Percentiles rank a stretch among this genome's conserved stretches.
phyloP scores from a whole-genome alignment of 139 green algal species.

The Chlorella sp. region DNA sequence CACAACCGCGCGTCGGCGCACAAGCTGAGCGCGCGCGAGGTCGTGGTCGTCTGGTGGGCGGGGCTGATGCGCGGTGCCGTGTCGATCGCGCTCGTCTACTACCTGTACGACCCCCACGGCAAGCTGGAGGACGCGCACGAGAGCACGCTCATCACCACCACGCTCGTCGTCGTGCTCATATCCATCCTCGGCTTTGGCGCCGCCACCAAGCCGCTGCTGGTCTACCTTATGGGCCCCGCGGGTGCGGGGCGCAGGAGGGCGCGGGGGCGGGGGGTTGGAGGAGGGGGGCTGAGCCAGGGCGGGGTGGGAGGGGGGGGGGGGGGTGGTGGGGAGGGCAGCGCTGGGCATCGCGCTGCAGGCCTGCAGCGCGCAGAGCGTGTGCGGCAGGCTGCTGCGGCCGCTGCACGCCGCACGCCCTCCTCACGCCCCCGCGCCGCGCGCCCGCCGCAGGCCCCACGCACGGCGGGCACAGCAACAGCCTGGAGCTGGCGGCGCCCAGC shows the following conservation, averaged over 20 bases:
- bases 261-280: too few species aligned
- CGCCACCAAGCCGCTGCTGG: conserved; percentile 73
- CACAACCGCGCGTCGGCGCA: conserved; percentile 51
- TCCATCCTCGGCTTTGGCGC: conserved; percentile 61
- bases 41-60: conserved; percentile 78
- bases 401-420: too few species aligned
- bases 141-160: conserved; percentile 75
- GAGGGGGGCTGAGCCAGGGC: too few species aligned
- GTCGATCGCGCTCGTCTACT: conserved; percentile 78
- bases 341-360: too few species aligned
- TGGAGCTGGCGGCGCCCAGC: too few species aligned
- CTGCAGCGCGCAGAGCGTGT: too few species aligned
- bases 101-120: conserved; percentile 63
- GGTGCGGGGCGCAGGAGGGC: neutral
- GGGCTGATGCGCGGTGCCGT: conserved; percentile 79
- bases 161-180: conserved; percentile 71
- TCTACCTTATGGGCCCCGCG: conserved; percentile 33
- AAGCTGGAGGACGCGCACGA: conserved; percentile 42
- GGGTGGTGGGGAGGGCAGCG: too few species aligned
- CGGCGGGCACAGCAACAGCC: too few species aligned
- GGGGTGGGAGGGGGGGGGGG: too few species aligned
- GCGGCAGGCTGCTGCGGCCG: too few species aligned
- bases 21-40: conserved; percentile 54
- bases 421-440: too few species aligned
- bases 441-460: too few species aligned